Conservation (phyloP, 768 basidiomycete genomes). For the Pisolithus sp. region DNA sequence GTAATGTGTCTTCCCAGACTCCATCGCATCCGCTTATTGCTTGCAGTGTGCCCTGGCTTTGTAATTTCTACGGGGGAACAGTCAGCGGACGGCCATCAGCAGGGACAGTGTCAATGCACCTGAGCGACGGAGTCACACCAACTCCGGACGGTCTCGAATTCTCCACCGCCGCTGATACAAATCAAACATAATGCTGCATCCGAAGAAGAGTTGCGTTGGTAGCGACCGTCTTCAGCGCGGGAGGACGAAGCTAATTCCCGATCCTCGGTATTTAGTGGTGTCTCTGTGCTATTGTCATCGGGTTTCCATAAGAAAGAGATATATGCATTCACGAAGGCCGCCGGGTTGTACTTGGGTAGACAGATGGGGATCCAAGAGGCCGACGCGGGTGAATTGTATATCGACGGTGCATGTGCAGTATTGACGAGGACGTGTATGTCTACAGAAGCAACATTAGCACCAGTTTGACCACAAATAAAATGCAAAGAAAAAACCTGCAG, state of each 20-base stretch:
- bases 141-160: constrained; percentile 74
- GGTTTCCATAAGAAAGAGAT: constrained; percentile 59
- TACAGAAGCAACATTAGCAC: neutral
- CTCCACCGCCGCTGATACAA: constrained; percentile 74
- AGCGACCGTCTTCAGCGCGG: neutral
- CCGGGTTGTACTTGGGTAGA: constrained; percentile 87
- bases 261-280: neutral
- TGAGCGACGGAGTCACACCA: constrained; percentile 68
- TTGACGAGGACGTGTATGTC: constrained; percentile 93
- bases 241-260: neutral
- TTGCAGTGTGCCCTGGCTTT: constrained; percentile 49
- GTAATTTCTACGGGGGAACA: constrained; percentile 49
- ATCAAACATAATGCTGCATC: constrained; percentile 56
- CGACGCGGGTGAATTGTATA: constrained; percentile 67
- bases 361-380: constrained; percentile 95
- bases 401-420: constrained; percentile 78
- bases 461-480: neutral
- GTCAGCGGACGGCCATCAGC: neutral
- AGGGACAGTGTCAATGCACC: constrained; percentile 31
- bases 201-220: constrained; percentile 14
- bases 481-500: constrained; percentile 51
- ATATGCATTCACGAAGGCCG: constrained; percentile 89
- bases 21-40: constrained; percentile 44
- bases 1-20: constrained; percentile 52
- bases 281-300: constrained; percentile 12